Evolutionary conservation across 208 protist species (phyloP).

Genomic region (Leishmania major): DNA sequence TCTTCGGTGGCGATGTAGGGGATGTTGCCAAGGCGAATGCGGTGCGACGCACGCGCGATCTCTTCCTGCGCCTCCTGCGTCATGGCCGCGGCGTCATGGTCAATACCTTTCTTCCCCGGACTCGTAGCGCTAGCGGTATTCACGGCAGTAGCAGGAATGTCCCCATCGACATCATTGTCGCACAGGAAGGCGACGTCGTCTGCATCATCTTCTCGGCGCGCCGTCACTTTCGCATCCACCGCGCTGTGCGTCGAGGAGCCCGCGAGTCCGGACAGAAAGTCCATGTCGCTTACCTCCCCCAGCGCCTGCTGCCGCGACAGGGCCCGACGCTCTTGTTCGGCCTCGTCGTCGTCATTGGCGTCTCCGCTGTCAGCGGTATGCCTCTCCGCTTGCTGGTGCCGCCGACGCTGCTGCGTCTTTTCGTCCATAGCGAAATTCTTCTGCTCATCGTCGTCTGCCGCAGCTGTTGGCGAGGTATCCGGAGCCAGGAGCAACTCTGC

Average conservation of each 20-base stretch:
- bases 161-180: constrained; percentile 5
- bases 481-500: constrained; percentile 66
- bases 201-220: constrained; percentile 4
- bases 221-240: constrained; percentile 1
- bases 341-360: not conserved
- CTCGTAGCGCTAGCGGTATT: not conserved
- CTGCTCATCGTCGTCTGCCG: not conserved
- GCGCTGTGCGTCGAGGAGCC: constrained; percentile 6
- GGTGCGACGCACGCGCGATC: constrained; percentile 71
- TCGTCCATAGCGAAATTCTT: not conserved
- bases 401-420: not conserved
- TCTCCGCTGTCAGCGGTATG: not conserved
- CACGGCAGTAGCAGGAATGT: not conserved
- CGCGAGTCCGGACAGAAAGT: constrained; percentile 63
- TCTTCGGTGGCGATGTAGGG: constrained; percentile 95
- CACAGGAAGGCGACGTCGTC: not conserved
- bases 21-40: constrained; percentile 97
- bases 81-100: not conserved
- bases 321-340: constrained; percentile 24
- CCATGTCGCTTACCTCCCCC: constrained; percentile 75
- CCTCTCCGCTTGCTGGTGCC: not conserved
- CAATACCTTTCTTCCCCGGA: constrained; percentile 6
- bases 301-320: constrained; percentile 68
- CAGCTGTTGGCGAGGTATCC: not conserved
- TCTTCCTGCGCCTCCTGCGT: constrained; percentile 34